Evolutionary conservation across 2,329 filamentous ascomycete genomes (phyloP).

Genomic region (Kalmusia sp.): DNA sequence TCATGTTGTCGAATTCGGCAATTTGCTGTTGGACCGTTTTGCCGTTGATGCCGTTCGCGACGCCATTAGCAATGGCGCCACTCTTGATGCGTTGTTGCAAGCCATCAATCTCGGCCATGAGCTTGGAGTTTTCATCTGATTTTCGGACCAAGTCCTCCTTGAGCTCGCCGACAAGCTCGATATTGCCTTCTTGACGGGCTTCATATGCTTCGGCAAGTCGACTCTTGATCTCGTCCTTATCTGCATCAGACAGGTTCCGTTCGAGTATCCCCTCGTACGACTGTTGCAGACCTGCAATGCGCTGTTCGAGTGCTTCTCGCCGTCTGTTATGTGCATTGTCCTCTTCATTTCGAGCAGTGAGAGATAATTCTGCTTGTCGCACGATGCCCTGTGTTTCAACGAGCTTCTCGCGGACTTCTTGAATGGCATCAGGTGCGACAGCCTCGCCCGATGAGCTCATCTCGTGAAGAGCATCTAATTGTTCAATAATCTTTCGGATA

Average conservation of each 20-base stretch:
- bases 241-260: conserved; percentile 77
- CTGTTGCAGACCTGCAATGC: conserved; percentile 75
- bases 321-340: conserved; percentile 69
- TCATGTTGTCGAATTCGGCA: conserved; percentile 98
- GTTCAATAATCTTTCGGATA: conserved; percentile 83
- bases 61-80: conserved; percentile 66
- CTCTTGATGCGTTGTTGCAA: conserved; percentile 77
- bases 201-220: conserved; percentile 79
- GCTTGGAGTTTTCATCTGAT: conserved; percentile 79
- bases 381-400: conserved; percentile 92
- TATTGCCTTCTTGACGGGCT: conserved; percentile 75
- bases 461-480: conserved; percentile 79
- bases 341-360: conserved; percentile 73
- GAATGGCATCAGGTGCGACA: conserved; percentile 81
- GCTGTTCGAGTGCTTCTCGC: conserved; percentile 77
- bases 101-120: conserved; percentile 82
- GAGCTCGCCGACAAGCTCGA: conserved; percentile 77
- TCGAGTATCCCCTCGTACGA: conserved; percentile 86
- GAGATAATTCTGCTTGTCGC: conserved; percentile 86
- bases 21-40: conserved; percentile 98
- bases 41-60: conserved; percentile 68
- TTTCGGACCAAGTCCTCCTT: conserved; percentile 78
- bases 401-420: conserved; percentile 77
- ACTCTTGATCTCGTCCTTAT: conserved; percentile 84
- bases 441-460: conserved; percentile 78